These are phyloP conservation scores for Vicia sativa DNA, from an alignment of 306 rosid species.

Conservation along the genomic window DNA sequence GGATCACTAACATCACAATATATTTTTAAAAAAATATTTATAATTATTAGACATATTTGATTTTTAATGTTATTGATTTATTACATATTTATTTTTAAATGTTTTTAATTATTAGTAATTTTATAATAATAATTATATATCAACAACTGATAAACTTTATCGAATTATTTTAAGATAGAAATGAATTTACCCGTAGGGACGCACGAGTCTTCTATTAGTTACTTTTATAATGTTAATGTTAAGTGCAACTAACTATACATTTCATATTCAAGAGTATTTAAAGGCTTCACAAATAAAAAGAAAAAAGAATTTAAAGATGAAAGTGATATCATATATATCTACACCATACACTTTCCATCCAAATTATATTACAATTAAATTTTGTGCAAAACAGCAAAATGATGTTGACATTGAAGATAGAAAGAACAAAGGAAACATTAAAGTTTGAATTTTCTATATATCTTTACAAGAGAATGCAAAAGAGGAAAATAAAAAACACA, in stretches of 20 bases:
- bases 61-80: no score
- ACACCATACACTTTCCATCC: constrained; percentile 31
- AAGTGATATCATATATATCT: constrained; percentile 15
- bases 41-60: no score
- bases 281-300: background rate
- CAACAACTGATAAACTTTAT: no score
- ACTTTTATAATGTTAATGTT: background rate
- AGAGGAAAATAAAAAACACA: background rate
- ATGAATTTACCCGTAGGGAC: no score
- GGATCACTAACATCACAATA: no score
- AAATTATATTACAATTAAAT: background rate
- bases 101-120: no score
- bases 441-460: background rate
- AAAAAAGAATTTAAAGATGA: background rate
- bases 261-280: background rate
- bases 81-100: no score
- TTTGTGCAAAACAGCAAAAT: constrained; percentile 9
- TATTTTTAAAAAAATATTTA: no score
- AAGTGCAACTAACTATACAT: background rate
- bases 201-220: no score
- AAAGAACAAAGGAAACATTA: constrained; percentile 12
- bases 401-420: constrained; percentile 8
- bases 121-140: no score
- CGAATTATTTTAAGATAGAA: no score
- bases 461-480: constrained; percentile 14